phyloP scores from a whole-genome alignment of 2,329 filamentous ascomycete species.

The Leptographium procerum region DNA sequence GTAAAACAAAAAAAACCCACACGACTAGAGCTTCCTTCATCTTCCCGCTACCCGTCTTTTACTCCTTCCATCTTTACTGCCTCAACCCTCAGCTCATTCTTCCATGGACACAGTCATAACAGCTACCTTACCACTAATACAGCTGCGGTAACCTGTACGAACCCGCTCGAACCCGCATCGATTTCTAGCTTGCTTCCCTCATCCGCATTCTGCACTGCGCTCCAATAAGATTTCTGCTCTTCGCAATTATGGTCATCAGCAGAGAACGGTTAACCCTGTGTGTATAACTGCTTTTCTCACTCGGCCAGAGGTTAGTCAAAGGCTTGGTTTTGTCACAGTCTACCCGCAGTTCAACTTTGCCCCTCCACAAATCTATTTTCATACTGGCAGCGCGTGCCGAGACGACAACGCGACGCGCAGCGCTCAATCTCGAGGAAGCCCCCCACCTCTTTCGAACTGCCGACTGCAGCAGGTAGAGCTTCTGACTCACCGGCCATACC shows the following conservation, averaged over 20 bases:
- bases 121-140: neutral
- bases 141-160: neutral
- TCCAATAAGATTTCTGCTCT: neutral
- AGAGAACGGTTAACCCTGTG: neutral
- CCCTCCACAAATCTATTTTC: neutral
- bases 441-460: neutral
- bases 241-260: neutral
- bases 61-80: neutral
- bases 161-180: neutral
- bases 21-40: neutral
- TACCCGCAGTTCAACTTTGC: too few relatives aligned
- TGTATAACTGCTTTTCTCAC: neutral
- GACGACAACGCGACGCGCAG: neutral
- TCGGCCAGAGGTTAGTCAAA: too few relatives aligned
- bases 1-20: neutral
- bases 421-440: neutral
- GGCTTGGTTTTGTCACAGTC: neutral
- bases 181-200: neutral
- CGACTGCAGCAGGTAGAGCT: neutral
- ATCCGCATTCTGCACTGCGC: neutral
- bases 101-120: neutral
- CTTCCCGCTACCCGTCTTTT: neutral
- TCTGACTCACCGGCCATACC: neutral
- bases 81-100: neutral
- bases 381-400: neutral